These are phyloP conservation scores for Golubevia pallescens DNA, from an alignment of 1,284 basidiomycete species.

Conservation along the genomic window DNA sequence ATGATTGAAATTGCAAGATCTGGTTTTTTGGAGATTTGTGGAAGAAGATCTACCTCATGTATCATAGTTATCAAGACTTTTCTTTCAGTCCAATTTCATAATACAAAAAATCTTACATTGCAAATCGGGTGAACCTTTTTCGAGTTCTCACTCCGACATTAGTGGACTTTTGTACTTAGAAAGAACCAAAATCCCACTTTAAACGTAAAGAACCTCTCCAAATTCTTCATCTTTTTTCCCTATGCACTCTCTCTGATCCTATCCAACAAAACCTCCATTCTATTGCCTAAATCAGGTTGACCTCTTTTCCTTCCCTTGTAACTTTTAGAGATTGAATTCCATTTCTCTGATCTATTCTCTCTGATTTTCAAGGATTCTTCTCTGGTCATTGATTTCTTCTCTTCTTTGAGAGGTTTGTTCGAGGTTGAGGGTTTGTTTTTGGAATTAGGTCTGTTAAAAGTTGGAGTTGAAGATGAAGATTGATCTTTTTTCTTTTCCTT, in stretches of 20 bases:
- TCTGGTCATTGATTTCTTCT: constrained; percentile 23
- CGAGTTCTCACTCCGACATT: no score
- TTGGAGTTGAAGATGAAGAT: constrained; percentile 28
- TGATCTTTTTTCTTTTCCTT: constrained; percentile 6
- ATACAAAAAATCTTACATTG: no score
- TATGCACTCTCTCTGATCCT: constrained; percentile 10
- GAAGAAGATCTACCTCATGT: no score
- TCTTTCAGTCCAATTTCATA: no score
- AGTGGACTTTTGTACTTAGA: no score
- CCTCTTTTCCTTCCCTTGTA: constrained; percentile 38
- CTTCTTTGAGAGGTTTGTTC: constrained; percentile 5
- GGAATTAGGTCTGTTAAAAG: constrained; percentile 9
- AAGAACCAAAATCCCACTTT: neutral
- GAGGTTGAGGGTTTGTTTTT: no score
- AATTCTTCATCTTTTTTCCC: constrained; percentile 1
- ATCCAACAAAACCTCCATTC: constrained; percentile 59
- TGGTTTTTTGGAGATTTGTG: no score
- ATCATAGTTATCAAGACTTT: no score
- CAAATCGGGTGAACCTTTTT: no score
- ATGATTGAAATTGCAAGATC: no score
- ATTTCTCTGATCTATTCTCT: constrained; percentile 35
- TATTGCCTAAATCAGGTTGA: constrained; percentile 54
- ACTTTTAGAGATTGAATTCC: constrained; percentile 52
- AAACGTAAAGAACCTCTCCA: neutral
- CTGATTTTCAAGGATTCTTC: constrained; percentile 42